Evolutionary conservation across 371 early-diverging fungal species (phyloP).

Genomic region (Mucor sp.): DNA sequence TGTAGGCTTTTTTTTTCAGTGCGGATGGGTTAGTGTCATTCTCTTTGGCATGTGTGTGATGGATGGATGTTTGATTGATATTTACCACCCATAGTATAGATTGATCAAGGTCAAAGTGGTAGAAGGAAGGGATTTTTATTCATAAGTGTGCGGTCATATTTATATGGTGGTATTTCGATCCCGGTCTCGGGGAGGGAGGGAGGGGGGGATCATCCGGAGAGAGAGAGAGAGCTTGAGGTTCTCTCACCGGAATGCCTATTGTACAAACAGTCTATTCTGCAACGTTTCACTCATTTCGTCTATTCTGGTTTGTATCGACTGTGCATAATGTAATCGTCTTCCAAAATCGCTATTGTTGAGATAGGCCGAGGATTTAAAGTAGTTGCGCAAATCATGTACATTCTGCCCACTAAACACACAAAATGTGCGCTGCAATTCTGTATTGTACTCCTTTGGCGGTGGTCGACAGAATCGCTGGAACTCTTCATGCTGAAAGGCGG

Average conservation of each 20-base stretch:
- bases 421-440: conserved; percentile 58
- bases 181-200: neutral
- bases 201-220: neutral
- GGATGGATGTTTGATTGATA: conserved; percentile 4
- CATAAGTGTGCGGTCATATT: neutral
- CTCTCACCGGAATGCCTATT: neutral
- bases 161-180: neutral
- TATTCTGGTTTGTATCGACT: neutral
- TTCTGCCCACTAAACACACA: conserved; percentile 68
- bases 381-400: conserved; percentile 52
- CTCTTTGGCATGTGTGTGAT: no score
- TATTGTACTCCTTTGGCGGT: conserved; percentile 60
- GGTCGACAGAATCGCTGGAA: conserved; percentile 60
- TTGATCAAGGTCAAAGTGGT: neutral
- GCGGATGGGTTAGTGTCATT: neutral
- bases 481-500: conserved; percentile 57
- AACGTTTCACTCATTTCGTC: neutral
- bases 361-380: conserved; percentile 52
- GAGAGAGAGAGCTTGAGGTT: no score
- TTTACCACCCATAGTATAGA: conserved; percentile 3
- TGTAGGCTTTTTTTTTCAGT: conserved; percentile 63
- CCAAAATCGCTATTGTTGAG: neutral
- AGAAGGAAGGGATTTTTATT: neutral
- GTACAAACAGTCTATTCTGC: neutral
- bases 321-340: neutral